These are phyloP conservation scores for Volutella citrinella DNA, from an alignment of 2,329 filamentous ascomycete species.

Conservation along the genomic window DNA sequence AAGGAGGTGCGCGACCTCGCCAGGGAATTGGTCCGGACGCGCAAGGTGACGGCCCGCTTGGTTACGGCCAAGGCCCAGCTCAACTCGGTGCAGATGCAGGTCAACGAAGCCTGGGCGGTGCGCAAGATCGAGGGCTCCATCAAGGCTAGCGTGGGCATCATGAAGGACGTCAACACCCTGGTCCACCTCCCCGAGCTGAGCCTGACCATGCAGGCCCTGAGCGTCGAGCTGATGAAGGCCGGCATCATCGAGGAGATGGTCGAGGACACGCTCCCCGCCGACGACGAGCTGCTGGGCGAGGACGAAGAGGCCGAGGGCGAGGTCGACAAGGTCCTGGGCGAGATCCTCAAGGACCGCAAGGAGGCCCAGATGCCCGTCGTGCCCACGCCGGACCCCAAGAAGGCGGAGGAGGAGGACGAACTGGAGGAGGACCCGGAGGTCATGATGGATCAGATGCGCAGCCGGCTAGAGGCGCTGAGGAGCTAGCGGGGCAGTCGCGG, in stretches of 20 bases:
- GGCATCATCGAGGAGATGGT: slow-evolving; percentile 99
- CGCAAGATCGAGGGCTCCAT: slow-evolving; percentile 95
- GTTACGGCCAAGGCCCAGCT: slow-evolving; percentile 89
- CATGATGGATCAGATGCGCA: slow-evolving; percentile 92
- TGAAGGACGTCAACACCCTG: slow-evolving; percentile 92
- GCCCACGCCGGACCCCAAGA: slow-evolving; percentile 53
- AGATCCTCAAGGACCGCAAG: slow-evolving; percentile 81
- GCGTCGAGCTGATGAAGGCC: slow-evolving; percentile 84
- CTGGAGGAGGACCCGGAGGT: slow-evolving; percentile 74
- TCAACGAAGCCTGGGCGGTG: slow-evolving; percentile 92
- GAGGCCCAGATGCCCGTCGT: slow-evolving; percentile 56
- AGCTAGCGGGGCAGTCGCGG: slow-evolving; percentile 49
- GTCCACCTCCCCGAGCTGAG: slow-evolving; percentile 82
- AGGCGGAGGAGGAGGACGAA: slow-evolving; percentile 47
- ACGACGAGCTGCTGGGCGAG: slow-evolving; percentile 68
- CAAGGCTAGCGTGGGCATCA: slow-evolving; percentile 80
- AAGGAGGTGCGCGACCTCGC: slow-evolving; percentile 87
- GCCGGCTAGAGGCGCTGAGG: slow-evolving; percentile 83
- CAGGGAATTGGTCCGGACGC: slow-evolving; percentile 77
- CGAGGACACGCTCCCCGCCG: slow-evolving; percentile 77
- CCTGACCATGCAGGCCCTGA: slow-evolving; percentile 84
- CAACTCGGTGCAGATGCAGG: slow-evolving; percentile 92
- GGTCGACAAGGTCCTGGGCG: slow-evolving; percentile 88
- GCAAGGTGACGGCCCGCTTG: slow-evolving; percentile 71
- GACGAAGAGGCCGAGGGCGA: slow-evolving; percentile 75